Percentiles rank a stretch among this genome's conserved stretches.
These are phyloP conservation scores for Stipa capillata DNA, from an alignment of 176 grass and related monocot genomes.

Conservation along the genomic window DNA sequence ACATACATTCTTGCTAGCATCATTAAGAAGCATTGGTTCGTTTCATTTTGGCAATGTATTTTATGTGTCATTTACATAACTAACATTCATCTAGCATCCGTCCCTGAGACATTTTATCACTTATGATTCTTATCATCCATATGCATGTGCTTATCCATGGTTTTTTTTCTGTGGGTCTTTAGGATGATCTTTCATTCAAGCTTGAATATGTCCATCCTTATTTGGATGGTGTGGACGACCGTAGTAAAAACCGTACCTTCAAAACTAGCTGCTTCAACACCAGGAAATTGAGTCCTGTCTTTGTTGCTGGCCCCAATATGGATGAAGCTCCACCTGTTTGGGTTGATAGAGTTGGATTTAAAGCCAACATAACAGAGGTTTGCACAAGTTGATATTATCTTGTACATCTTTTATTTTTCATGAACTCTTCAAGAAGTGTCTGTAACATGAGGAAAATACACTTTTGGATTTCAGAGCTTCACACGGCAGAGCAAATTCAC, in stretches of 20 bases:
- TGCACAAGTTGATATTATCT: neutral
- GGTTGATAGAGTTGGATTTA: slow-evolving; percentile 84
- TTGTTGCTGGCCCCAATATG: slow-evolving; percentile 73
- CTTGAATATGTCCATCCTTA: slow-evolving; percentile 89
- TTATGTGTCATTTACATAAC: neutral
- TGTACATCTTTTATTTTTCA: neutral
- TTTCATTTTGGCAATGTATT: neutral
- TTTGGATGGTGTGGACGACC: slow-evolving; percentile 73
- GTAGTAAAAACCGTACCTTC: slow-evolving; percentile 79
- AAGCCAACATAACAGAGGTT: slow-evolving; percentile 98
- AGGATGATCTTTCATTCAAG: slow-evolving; percentile 96
- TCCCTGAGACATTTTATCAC: neutral
- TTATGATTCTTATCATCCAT: neutral
- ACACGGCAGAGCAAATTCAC: slow-evolving; percentile 92
- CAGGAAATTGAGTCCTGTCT: slow-evolving; percentile 89
- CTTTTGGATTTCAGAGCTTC: slow-evolving; percentile 56
- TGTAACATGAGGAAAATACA: slow-evolving; percentile 19
- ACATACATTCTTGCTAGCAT: neutral
- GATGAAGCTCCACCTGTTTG: slow-evolving; percentile 89
- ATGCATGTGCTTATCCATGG: slow-evolving; percentile 1
- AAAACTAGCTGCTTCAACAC: slow-evolving; percentile 86
- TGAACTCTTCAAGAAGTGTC: neutral
- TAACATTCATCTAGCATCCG: neutral
- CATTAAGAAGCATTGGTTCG: neutral
- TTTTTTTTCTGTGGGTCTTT: neutral